Conservation (phyloP, 192 early-diverging fungal species). For the Coemansia erecta region DNA sequence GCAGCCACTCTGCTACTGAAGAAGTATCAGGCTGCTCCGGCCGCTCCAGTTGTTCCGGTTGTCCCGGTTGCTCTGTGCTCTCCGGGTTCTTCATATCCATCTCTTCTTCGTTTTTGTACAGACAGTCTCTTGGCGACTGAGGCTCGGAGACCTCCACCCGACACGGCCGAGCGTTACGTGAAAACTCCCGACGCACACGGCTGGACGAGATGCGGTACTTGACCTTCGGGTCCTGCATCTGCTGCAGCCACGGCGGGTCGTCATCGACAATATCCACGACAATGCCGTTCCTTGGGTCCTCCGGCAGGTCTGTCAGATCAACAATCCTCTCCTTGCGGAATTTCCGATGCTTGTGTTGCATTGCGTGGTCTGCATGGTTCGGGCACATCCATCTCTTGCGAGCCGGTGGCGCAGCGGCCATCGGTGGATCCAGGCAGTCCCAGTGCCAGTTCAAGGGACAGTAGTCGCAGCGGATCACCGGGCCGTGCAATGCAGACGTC, state of each 20-base stretch:
- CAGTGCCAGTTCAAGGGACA: slow-evolving; percentile 52
- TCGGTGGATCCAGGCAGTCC: slow-evolving; percentile 53
- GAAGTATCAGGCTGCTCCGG: slow-evolving; percentile 1
- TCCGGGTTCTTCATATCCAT: neutral
- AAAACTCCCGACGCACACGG: slow-evolving; percentile 32
- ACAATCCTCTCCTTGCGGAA: slow-evolving; percentile 48
- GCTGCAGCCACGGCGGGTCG: slow-evolving; percentile 32
- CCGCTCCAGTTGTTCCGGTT: neutral
- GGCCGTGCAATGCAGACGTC: slow-evolving; percentile 42
- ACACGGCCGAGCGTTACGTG: slow-evolving; percentile 5
- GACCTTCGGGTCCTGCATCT: slow-evolving; percentile 50
- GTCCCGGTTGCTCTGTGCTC: neutral
- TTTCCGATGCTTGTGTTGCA: slow-evolving; percentile 35
- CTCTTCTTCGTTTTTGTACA: neutral
- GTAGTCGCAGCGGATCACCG: slow-evolving; percentile 47
- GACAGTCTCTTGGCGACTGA: too few relatives aligned
- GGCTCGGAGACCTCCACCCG: neutral
- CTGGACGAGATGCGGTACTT: slow-evolving; percentile 33
- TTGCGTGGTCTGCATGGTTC: slow-evolving; percentile 48
- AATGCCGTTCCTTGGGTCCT: slow-evolving; percentile 35
- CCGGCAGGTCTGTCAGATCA: slow-evolving; percentile 31
- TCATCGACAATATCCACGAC: slow-evolving; percentile 47
- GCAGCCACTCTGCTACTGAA: slow-evolving; percentile 34
- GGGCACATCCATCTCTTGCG: slow-evolving; percentile 52
- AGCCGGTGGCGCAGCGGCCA: slow-evolving; percentile 39